Conservation (phyloP, 2,329 filamentous ascomycete genomes). For the Myriosclerotinia duriaeana region DNA sequence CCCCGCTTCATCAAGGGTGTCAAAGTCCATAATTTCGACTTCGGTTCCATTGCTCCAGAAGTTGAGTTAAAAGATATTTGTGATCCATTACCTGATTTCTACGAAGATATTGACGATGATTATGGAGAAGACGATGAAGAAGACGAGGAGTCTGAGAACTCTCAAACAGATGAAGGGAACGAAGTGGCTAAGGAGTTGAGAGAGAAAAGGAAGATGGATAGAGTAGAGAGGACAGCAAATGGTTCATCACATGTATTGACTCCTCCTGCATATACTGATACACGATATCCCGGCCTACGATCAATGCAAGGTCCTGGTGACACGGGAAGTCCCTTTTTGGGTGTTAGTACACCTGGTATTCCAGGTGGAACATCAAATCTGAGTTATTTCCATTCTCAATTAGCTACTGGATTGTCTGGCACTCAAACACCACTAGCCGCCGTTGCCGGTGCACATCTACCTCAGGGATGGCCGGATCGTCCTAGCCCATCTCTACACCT, state of each 20-base stretch:
- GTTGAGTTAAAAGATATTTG: constrained; percentile 96
- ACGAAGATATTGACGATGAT: constrained; percentile 74
- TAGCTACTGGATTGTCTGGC: constrained; percentile 69
- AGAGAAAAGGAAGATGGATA: constrained; percentile 42
- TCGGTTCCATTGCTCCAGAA: constrained; percentile 77
- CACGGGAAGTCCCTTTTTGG: constrained; percentile 57
- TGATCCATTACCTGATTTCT: constrained; percentile 93
- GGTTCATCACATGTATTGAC: constrained; percentile 27
- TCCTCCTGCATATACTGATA: constrained; percentile 45
- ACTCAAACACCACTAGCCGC: constrained; percentile 78
- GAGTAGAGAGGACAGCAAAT: constrained; percentile 40
- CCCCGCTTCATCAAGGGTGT: constrained; percentile 97
- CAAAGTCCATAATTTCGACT: constrained; percentile 89
- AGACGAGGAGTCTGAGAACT: constrained; percentile 39
- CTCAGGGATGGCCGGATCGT: constrained; percentile 49
- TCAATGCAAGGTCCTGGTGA: constrained; percentile 43
- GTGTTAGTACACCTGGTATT: constrained; percentile 60
- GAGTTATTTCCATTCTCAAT: constrained; percentile 78
- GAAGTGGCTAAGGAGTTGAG: constrained; percentile 35
- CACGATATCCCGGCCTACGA: constrained; percentile 41
- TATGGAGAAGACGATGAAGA: constrained; percentile 54
- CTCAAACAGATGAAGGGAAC: constrained; percentile 25
- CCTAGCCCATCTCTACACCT: constrained; percentile 31
- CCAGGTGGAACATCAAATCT: constrained; percentile 74
- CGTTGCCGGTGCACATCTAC: constrained; percentile 68